These are phyloP conservation scores for Pleurotus pulmonarius DNA, from an alignment of 768 basidiomycete species.

Conservation along the genomic window DNA sequence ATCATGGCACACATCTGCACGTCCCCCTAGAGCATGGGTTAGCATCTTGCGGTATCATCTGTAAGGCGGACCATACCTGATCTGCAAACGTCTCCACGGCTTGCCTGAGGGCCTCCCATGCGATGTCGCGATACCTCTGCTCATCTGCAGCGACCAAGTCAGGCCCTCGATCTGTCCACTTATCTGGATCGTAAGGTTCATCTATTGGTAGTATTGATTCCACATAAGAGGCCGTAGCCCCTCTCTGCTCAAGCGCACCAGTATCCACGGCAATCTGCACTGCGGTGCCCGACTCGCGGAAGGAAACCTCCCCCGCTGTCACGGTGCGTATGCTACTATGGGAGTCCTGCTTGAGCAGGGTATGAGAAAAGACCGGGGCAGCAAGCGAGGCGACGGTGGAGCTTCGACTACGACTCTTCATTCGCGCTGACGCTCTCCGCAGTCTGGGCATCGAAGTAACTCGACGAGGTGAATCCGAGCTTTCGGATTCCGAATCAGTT, in stretches of 20 bases:
- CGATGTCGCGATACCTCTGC: slow-evolving; percentile 43
- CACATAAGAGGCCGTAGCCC: not conserved
- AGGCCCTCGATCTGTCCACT: slow-evolving; percentile 33
- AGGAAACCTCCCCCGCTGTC: slow-evolving; percentile 47
- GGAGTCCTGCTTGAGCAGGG: slow-evolving; percentile 47
- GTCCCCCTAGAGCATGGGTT: slow-evolving; percentile 50
- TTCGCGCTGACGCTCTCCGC: slow-evolving; percentile 26
- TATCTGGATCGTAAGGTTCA: slow-evolving; percentile 11
- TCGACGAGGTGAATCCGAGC: slow-evolving; percentile 27
- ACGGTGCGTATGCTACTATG: slow-evolving; percentile 72
- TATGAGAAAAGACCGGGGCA: slow-evolving; percentile 27
- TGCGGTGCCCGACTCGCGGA: slow-evolving; percentile 23
- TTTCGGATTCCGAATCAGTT: slow-evolving; percentile 55
- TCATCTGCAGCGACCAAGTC: slow-evolving; percentile 52
- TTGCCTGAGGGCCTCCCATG: slow-evolving; percentile 52
- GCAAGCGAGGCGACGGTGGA: slow-evolving; percentile 64
- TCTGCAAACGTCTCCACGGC: slow-evolving; percentile 61
- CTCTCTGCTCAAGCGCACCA: not conserved
- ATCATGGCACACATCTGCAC: slow-evolving; percentile 79
- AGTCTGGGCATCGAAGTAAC: slow-evolving; percentile 29
- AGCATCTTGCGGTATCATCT: not conserved
- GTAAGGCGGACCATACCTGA: slow-evolving; percentile 34
- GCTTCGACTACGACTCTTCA: slow-evolving; percentile 53
- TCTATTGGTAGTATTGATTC: not conserved
- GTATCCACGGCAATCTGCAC: not conserved